Base-by-base conservation (phyloP, 2,329 filamentous ascomycete species). In the Apiospora koreana region DNA sequence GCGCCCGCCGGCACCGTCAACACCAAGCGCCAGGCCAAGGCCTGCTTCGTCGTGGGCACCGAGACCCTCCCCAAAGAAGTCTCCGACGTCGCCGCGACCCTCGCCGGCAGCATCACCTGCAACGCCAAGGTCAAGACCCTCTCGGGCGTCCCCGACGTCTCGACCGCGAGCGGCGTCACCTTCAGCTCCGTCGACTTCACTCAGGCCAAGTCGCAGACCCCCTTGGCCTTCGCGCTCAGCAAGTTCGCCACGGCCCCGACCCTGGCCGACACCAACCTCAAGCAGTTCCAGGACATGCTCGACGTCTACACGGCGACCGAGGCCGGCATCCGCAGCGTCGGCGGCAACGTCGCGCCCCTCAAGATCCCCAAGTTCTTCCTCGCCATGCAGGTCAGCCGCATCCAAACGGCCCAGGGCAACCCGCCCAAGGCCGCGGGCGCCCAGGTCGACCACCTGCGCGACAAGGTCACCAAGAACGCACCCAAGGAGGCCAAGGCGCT, bases 311-410 rank as follows among this genome's bases (percentile, higher is more conserved):
- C 86, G 3, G 88, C 88, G 0, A 90, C 88, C 6, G 88, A 90
- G 77, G 87, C 86, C 1, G 88, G 86, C 1, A 81, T 90, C 67
- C 81, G 88, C 25, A 86, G 84, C 28, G 83, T 84, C 5, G 85
- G 83, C 16, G 88, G 88, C 2, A 82, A 76, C 69, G 79, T 90
- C n/a, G 54, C 54, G 8, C 84, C 82, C 2, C 86, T 90, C 79
- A 90, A 90, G 79, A 86, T 87, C 6, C 88, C 88, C 71, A 90
- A 90, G 78, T 90, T 90, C 84, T 90, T 90, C 77, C 77, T 90
- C 58, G 80, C 84, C 70, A 87, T 89, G 78, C 88, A 91, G 79
- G 83, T 90, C 42, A 84, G 85, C 48, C 81, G 88, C 28, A 89
- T 90, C 73, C 82, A 87, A 78, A 88, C 87, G 1, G 88, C 88